Evolutionary conservation across 768 basidiomycete species (phyloP), one percentile per base, ranked within the genome.

Genomic region (Gautieria morchelliformis): DNA sequence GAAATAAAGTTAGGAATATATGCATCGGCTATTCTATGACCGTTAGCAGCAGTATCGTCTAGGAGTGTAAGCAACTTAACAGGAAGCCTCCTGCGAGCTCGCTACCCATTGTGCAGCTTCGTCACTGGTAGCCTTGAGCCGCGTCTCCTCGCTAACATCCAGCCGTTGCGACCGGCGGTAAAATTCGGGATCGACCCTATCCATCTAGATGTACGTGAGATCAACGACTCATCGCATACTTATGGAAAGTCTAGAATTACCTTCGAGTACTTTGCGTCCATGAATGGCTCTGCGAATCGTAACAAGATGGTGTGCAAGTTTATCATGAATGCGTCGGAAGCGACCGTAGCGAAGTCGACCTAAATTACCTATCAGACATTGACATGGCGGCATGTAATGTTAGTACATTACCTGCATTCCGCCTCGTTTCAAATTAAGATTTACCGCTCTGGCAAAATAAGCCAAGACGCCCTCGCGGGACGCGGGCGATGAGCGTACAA

Each of bases 311-410:
- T 77, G 63, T 94, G 89, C 33, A 94, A 65, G 63, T 97, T 98
- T 59, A 89, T 78, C 86, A 99, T 88, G 68, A 93, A 97, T 57
- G 89, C 85, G 66, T 99, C 95, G 0, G 84, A 84, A 1, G 93
- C 82, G 11, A 98, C 93, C 0, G 89, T 91, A 10, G 80, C 78
- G 1, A 84, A 80, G 58, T 97, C 90, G 33, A 96, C 89, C 82
- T 91, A 57, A 5, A 17, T 40, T 24, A 6, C n/a, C 50, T 20
- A 40, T 46, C 35, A 53, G 45, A 51, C 14, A 8, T 14, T 40
- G 10, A 17, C 35, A 37, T 37, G 14, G 5, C 11, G 33, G n/a
- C 37, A 33, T 9, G 40, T 22, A 48, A 52, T 52, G n/a, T 48
- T 11, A 40, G 27, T 37, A 35, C 2, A 63, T 71, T 57, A 85